Base-by-base conservation (phyloP, 768 basidiomycete genomes). In the Holtermanniella nyarrowii region DNA sequence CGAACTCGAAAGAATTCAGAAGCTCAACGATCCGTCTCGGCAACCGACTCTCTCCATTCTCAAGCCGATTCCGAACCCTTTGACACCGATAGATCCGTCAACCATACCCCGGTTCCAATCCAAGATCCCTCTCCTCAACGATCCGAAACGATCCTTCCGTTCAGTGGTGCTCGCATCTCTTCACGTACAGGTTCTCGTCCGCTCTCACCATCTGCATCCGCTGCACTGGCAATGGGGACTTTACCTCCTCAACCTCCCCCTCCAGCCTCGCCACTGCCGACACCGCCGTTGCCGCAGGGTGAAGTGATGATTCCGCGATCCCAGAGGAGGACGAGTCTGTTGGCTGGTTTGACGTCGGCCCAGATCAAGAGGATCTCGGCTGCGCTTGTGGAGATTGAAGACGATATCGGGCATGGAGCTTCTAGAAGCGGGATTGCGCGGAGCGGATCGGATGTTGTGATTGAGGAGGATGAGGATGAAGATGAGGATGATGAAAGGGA, bases 351-450 rank as follows among this genome's bases (percentile, higher is more conserved):
- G 40, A 58, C 55, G 16, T 55, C 63, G 1, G 61, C 66, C 16
- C 66, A 68, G 44, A 48, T 61, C 23, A 62, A 61, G 46, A 40
- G 66, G n/a, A 65, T 68, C 7, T 68, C 66, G 1, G 26, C 49
- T 21, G 66, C 66, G 13, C 47, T 68, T 10, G 50, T 53, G 20
- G 63, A 64, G 41, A 62, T 65, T 47, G 61, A 58, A 16, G 51
- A 47, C 18, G 22, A 44, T 22, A 21, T 49, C 20, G 46, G 37
- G 5, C 14, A 13, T 4, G 23, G 52, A 54, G 48, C 37, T 52
- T 18, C 47, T 40, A 16, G 46, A 5, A 44, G 26, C 26, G 48
- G 41, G 31, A 48, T 46, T 7, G 48, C 43, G 2, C 24, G 31
- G 10, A 37, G 16, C 10, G 31, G 31, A 7, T 37, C 31, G 31